phyloP scores from a whole-genome alignment of 148 eudicot genomes.

The Heliosperma pusillum region DNA sequence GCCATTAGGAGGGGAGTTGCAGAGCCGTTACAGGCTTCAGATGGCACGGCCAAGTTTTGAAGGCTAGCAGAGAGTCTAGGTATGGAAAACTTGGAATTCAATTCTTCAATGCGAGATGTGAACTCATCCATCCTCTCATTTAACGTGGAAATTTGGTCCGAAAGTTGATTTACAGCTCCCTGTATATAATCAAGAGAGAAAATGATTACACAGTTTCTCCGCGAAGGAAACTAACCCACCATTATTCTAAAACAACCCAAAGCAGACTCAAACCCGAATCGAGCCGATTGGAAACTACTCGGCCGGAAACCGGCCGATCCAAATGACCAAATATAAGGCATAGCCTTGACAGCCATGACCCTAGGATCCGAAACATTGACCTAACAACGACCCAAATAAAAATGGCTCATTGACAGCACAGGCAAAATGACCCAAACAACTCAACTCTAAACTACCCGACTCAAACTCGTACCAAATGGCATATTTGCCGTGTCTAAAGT shows the following conservation, averaged over 20 bases:
- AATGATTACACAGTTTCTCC: neutral
- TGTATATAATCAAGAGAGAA: conserved; percentile 27
- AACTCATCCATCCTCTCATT: conserved; percentile 93
- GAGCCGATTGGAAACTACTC: neutral
- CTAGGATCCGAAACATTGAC: too few species aligned
- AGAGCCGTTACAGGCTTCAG: conserved; percentile 68
- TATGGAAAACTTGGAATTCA: conserved; percentile 53
- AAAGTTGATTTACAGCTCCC: conserved; percentile 75
- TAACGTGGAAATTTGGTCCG: conserved; percentile 83
- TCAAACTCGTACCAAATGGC: too few species aligned
- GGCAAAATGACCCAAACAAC: too few species aligned
- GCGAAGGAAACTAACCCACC: too few species aligned
- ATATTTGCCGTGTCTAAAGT: neutral
- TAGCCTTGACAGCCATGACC: too few species aligned
- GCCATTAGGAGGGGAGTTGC: conserved; percentile 46
- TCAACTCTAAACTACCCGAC: too few species aligned
- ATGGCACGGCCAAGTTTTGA: conserved; percentile 67
- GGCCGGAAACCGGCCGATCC: too few species aligned
- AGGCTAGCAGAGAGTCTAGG: conserved; percentile 55
- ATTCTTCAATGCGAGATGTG: conserved; percentile 79
- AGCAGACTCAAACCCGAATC: neutral
- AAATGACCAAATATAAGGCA: too few species aligned
- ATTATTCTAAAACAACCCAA: neutral
- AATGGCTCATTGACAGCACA: too few species aligned
- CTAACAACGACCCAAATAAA: too few species aligned